These are phyloP conservation scores for Diutina mesorugosa DNA, from an alignment of 1,139 yeast species.

Conservation along the genomic window DNA sequence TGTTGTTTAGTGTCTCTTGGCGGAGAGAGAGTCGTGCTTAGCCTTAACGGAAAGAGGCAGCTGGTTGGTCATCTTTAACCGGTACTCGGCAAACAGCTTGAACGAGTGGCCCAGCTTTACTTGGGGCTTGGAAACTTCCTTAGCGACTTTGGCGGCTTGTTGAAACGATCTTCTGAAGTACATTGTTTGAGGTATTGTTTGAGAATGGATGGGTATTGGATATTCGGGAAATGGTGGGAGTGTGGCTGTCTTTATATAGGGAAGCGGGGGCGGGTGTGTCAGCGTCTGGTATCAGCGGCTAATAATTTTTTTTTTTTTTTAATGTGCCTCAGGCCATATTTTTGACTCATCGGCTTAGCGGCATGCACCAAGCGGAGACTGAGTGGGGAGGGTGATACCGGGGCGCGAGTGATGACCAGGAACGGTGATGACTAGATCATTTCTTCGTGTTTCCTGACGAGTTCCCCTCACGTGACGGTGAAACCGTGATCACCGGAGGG, in stretches of 20 bases:
- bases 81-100: conserved; percentile 40
- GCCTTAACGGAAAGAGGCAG: conserved; percentile 29
- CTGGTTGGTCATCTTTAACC: conserved; percentile 36
- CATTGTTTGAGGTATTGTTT: background rate
- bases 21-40: background rate
- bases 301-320: too few species aligned
- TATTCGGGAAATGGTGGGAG: too few species aligned
- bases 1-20: background rate
- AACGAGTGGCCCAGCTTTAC: conserved; percentile 8
- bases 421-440: too few species aligned
- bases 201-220: background rate
- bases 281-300: background rate
- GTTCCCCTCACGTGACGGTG: too few species aligned
- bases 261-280: too few species aligned
- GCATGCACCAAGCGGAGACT: background rate
- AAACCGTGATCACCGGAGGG: too few species aligned
- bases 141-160: conserved; percentile 1
- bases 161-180: conserved; percentile 1
- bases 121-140: background rate
- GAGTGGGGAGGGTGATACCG: background rate
- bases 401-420: background rate
- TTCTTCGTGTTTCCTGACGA: too few species aligned
- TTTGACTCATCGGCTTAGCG: background rate
- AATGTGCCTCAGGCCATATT: too few species aligned
- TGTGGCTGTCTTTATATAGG: too few species aligned